Evolutionary conservation across 257 asterid genomes (phyloP).

Genomic region (Phtheirospermum japonicum): DNA sequence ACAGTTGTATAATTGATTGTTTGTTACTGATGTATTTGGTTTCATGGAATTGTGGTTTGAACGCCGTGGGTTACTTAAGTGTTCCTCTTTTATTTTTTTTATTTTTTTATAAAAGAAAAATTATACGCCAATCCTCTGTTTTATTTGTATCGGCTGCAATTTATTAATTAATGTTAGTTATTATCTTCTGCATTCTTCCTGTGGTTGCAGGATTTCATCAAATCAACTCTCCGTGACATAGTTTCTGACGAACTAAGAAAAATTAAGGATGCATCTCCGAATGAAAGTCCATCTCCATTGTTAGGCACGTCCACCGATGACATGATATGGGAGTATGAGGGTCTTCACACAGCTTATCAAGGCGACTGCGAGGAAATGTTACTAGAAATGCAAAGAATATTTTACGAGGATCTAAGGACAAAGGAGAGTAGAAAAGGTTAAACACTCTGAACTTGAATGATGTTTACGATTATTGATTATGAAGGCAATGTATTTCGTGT

Average conservation of each 20-base stretch:
- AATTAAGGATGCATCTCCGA: slow-evolving; percentile 45
- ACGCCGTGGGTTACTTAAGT: neutral
- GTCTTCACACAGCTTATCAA: slow-evolving; percentile 58
- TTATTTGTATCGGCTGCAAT: neutral
- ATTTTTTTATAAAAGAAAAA: no score
- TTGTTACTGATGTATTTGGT: neutral
- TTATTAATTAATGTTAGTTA: neutral
- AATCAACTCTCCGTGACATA: slow-evolving; percentile 63
- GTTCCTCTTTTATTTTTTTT: no score
- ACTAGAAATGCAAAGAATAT: slow-evolving; percentile 81
- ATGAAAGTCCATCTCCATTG: slow-evolving; percentile 30
- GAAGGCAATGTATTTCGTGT: slow-evolving; percentile 7
- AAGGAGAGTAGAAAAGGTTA: slow-evolving; percentile 51
- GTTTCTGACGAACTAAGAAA: slow-evolving; percentile 75
- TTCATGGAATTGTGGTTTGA: neutral
- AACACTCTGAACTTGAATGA: neutral
- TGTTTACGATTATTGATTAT: neutral
- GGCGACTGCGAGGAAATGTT: slow-evolving; percentile 86
- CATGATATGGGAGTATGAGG: slow-evolving; percentile 89
- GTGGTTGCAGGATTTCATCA: slow-evolving; percentile 54
- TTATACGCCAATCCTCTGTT: no score
- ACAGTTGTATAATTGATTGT: neutral
- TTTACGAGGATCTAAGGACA: slow-evolving; percentile 74
- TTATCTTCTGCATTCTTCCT: slow-evolving; percentile 19
- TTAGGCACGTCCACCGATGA: slow-evolving; percentile 41